Evolutionary conservation across 179 eudicot genomes (phyloP).

Genomic region (Gypsophila paniculata): DNA sequence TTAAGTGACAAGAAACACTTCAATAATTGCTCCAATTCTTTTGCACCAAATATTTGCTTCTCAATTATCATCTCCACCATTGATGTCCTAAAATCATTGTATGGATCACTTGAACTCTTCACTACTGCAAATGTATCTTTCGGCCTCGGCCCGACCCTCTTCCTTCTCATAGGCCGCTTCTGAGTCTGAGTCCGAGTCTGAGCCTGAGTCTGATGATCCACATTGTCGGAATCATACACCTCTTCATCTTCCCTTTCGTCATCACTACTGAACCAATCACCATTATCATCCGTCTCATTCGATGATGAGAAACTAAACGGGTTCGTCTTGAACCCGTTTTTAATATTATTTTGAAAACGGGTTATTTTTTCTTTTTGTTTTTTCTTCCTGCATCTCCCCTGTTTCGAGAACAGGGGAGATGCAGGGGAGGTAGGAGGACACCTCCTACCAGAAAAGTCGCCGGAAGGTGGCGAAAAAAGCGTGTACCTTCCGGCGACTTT

Average conservation of each 20-base stretch:
- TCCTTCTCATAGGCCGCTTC: conserved; percentile 5
- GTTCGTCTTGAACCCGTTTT: conserved; percentile 8
- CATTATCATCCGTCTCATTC: conserved; percentile 28
- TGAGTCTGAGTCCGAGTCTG: neutral
- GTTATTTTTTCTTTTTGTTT: neutral
- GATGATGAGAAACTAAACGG: conserved; percentile 27
- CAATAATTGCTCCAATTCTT: conserved; percentile 34
- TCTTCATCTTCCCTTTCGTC: conserved; percentile 24
- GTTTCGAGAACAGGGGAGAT: conserved; percentile 19
- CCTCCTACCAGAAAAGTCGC: conserved; percentile 20
- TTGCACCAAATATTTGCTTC: conserved; percentile 38
- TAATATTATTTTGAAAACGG: conserved; percentile 17
- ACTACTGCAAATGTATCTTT: conserved; percentile 35
- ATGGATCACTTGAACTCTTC: conserved; percentile 50
- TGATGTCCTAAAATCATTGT: conserved; percentile 40
- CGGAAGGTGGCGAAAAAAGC: conserved; percentile 22
- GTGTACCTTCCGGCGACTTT: conserved; percentile 30
- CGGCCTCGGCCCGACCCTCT: conserved; percentile 16
- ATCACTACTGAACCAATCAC: conserved; percentile 29
- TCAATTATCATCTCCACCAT: conserved; percentile 49
- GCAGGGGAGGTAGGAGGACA: conserved; percentile 40
- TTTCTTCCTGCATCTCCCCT: conserved; percentile 15
- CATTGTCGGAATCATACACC: too few species aligned
- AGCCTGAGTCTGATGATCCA: neutral
- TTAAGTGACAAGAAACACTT: conserved; percentile 39